A percentile compares a stretch with the other conserved stretches of the same genome.
Evolutionary conservation across 225 moss, liverwort and hornwort species (phyloP).

Genomic region (Pleurozium schreberi): DNA sequence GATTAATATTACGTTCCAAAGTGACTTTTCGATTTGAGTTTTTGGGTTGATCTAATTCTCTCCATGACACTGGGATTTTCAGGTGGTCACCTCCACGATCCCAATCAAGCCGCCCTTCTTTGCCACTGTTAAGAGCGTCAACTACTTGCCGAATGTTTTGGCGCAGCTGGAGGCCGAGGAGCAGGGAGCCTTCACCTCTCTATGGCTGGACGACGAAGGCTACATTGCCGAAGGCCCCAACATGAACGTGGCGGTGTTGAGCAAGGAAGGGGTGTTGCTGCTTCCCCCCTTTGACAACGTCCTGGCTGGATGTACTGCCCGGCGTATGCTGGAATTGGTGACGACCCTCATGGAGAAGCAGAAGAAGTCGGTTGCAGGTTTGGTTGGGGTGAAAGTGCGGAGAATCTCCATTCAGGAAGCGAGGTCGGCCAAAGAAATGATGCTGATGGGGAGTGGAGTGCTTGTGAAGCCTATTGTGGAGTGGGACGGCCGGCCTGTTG

Average conservation of each 20-base stretch:
- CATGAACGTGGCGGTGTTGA: conserved; percentile 72
- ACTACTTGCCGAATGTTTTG: conserved; percentile 81
- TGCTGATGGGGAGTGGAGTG: conserved; percentile 72
- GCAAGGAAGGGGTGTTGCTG: conserved; percentile 29
- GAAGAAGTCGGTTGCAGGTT: neutral
- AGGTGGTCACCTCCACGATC: conserved; percentile 65
- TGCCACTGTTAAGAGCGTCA: conserved; percentile 84
- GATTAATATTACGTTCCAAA: too few species aligned
- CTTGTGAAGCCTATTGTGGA: conserved; percentile 61
- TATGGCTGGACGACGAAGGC: conserved; percentile 89
- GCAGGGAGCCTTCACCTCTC: conserved; percentile 50
- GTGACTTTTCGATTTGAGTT: neutral
- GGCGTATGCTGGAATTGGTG: conserved; percentile 46
- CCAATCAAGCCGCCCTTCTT: conserved; percentile 68
- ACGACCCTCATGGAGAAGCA: conserved; percentile 1
- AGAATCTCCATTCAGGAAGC: conserved; percentile 61
- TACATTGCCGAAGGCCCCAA: conserved; percentile 71
- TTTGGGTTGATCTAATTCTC: neutral
- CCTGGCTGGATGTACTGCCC: conserved; percentile 68
- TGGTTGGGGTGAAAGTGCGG: conserved; percentile 30
- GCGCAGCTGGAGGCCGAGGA: conserved; percentile 71
- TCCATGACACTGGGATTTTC: neutral
- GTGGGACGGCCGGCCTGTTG: conserved; percentile 68
- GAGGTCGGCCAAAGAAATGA: conserved; percentile 65
- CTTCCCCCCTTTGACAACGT: conserved; percentile 68